These are phyloP conservation scores for Rhododendron molle DNA, from an alignment of 148 eudicot genomes.

Conservation along the genomic window DNA sequence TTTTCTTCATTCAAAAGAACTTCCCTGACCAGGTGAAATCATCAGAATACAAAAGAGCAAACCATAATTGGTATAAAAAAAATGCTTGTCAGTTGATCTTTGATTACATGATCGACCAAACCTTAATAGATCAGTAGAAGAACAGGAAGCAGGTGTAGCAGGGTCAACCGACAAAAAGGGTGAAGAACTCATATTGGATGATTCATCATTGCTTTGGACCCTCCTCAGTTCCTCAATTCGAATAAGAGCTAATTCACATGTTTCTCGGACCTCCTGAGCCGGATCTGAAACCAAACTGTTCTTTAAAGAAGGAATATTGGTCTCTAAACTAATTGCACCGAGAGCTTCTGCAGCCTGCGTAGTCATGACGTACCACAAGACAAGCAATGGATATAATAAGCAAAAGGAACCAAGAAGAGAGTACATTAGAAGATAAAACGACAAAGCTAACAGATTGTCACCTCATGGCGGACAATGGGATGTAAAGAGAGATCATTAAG, in stretches of 20 bases:
- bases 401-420: not conserved
- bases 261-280: conserved; percentile 92
- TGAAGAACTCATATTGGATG: conserved; percentile 30
- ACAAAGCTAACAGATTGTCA: conserved; percentile 13
- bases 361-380: not conserved
- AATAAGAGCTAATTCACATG: conserved; percentile 89
- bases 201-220: conserved; percentile 19
- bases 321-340: conserved; percentile 87
- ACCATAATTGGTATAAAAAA: not conserved
- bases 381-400: not conserved
- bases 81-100: not conserved
- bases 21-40: conserved; percentile 42
- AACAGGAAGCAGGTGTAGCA: conserved; percentile 80
- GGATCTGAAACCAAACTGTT: conserved; percentile 85
- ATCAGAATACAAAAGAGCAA: not conserved
- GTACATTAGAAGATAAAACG: not conserved
- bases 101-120: conserved; percentile 19
- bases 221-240: conserved; percentile 72
- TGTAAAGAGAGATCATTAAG: conserved; percentile 85
- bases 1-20: conserved; percentile 70
- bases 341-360: conserved; percentile 96
- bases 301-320: conserved; percentile 51
- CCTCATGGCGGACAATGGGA: conserved; percentile 99
- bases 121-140: conserved; percentile 68
- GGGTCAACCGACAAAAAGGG: conserved; percentile 98